A percentile compares a stretch with the other conserved stretches of the same genome.
phyloP scores from a whole-genome alignment of 495 filamentous ascomycete species.

The Podospora comata region DNA sequence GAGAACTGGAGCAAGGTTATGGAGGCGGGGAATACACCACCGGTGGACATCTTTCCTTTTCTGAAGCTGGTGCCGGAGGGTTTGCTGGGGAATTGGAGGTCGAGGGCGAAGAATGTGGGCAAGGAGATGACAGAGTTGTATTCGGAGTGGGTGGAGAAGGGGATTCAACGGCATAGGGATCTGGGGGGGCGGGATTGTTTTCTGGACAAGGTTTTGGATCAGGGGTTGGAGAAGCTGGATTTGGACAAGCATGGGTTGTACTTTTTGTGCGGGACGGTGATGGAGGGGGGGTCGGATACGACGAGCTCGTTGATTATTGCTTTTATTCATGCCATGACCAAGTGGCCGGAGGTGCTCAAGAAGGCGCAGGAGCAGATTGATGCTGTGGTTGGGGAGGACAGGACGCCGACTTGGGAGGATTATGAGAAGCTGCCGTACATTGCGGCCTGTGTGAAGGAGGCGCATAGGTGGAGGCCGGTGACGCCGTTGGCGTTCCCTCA shows the following conservation, averaged over 20 bases:
- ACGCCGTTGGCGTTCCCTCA: constrained; percentile 35
- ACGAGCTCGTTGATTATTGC: constrained; percentile 34
- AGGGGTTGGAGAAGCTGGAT: constrained; percentile 35
- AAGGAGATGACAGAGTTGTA: constrained; percentile 46
- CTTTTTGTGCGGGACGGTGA: constrained; percentile 39
- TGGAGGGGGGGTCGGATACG: constrained; percentile 52
- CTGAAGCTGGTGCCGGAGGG: constrained; percentile 43
- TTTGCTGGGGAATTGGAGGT: constrained; percentile 41
- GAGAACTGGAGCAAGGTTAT: constrained; percentile 48
- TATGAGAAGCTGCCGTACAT: constrained; percentile 43
- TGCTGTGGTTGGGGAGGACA: constrained; percentile 30
- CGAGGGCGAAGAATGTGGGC: constrained; percentile 35
- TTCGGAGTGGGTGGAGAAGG: constrained; percentile 21
- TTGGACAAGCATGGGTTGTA: constrained; percentile 38
- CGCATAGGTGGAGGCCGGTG: constrained; percentile 39
- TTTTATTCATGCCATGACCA: constrained; percentile 46
- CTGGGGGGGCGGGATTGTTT: constrained; percentile 30
- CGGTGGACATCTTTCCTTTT: constrained; percentile 48
- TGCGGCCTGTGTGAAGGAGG: constrained; percentile 40
- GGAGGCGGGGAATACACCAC: constrained; percentile 50
- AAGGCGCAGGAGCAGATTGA: constrained; percentile 30
- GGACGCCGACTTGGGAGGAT: constrained; percentile 40
- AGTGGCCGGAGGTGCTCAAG: constrained; percentile 39
- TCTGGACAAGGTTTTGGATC: constrained; percentile 46
- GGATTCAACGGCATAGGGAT: constrained; percentile 20